A percentile compares a stretch with the other conserved stretches of the same genome.
Evolutionary conservation across 495 filamentous ascomycete species (phyloP).

Genomic region (Cercophora samala): DNA sequence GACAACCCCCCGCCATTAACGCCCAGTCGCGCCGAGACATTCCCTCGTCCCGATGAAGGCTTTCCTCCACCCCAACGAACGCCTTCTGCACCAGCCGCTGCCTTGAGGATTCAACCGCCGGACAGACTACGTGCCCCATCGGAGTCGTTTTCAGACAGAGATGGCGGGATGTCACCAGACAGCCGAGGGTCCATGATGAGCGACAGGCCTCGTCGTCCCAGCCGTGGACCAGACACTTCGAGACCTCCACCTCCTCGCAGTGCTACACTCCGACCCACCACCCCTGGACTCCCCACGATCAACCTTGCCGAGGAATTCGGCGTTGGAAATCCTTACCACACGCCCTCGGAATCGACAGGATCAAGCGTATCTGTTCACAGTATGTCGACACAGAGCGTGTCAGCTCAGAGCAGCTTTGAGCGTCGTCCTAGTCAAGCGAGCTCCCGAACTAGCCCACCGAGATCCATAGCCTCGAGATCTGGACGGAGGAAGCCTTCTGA

Average conservation of each 20-base stretch:
- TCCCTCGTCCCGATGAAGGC: constrained; percentile 43
- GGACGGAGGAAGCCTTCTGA: constrained; percentile 37
- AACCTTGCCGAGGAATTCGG: constrained; percentile 53
- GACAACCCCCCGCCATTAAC: constrained; percentile 33
- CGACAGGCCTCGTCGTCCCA: constrained; percentile 40
- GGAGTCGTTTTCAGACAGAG: constrained; percentile 19
- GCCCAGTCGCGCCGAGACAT: constrained; percentile 53
- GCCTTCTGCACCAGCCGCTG: constrained; percentile 43
- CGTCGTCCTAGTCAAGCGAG: constrained; percentile 62
- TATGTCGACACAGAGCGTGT: constrained; percentile 26
- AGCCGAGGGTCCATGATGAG: constrained; percentile 21
- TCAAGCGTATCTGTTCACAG: constrained; percentile 50
- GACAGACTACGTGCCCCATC: constrained; percentile 34
- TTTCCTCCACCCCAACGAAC: constrained; percentile 41
- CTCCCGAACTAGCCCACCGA: constrained; percentile 65
- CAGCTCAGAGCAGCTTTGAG: constrained; percentile 47
- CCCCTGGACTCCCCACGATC: constrained; percentile 39
- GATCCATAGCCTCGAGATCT: constrained; percentile 40
- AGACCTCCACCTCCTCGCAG: constrained; percentile 49
- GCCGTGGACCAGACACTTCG: constrained; percentile 47
- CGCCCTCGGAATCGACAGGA: constrained; percentile 61
- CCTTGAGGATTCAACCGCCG: constrained; percentile 30
- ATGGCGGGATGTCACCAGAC: constrained; percentile 15
- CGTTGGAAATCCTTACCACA: constrained; percentile 56
- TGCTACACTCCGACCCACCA: constrained; percentile 37